Evolutionary conservation across 2,329 filamentous ascomycete genomes (phyloP), one percentile per base, ranked within the genome.

Genomic region (Leptodontidium sp.): DNA sequence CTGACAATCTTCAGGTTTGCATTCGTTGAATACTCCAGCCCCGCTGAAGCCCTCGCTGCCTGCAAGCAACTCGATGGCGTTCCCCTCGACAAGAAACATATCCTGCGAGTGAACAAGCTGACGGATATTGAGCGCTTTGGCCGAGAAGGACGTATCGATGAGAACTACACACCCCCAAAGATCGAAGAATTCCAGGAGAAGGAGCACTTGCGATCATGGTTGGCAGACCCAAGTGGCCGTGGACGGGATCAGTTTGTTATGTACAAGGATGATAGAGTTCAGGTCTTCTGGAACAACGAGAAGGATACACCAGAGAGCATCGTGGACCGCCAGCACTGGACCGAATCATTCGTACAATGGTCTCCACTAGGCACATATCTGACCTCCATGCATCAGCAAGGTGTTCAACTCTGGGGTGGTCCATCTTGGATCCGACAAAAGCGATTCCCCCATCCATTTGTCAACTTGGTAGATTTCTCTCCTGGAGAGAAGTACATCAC

Each of bases 201-300:
- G 85, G 95, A 98, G 83, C 96, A 99, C 81, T 84, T 98, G 77
- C 89, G 94, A 79, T 98, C 93, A 80, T 99, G 94, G 90, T 85
- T 99, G 76, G 92, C 91, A 73, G 96, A 99, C 78, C 85, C 91
- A 68, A 84, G 85, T 66, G 88, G 86, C 65, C 93, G 93, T 74
- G 93, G 93, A 74, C 90, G 96, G 71, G 96, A 99, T 80, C 95
- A 99, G 84, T 96, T 98, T 77, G 93, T 93, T 80, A 94, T 98
- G 88, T 98, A 92, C 85, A 91, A 93, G 64, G 92, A 91, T 75
- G 96, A 99, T 64, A 91, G 91, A 71, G 96, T 99, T 47, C 94
- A 94, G 69, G 92, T 99, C 6, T 97, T 92, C 86, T 99, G 95
- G 95, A 98, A 98, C 85, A 97, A 97, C 85, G 96, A 97, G 83